Conservation (phyloP, 805 yeast species). For the Teunomyces stri region DNA sequence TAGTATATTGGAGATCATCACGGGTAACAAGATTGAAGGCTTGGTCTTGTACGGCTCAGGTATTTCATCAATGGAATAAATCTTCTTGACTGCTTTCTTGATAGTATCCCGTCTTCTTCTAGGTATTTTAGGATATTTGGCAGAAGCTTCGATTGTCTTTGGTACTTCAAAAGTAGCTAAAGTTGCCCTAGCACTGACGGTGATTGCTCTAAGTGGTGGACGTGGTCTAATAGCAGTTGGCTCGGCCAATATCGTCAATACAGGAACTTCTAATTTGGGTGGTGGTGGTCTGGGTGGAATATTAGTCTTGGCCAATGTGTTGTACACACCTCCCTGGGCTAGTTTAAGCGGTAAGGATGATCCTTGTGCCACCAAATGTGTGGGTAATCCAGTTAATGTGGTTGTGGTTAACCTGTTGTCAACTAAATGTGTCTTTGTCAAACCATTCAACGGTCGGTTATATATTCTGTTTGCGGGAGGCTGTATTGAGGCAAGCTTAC, state of each 20-base stretch:
- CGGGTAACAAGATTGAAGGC: constrained; percentile 79
- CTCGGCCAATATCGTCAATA: constrained; percentile 24
- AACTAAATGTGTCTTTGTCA: constrained; percentile 15
- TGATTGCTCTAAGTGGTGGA: constrained; percentile 27
- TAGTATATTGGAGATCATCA: constrained; percentile 75
- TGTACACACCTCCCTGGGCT: constrained; percentile 14
- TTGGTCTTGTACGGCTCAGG: constrained; percentile 84
- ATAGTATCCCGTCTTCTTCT: constrained; percentile 34
- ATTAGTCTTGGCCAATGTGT: constrained; percentile 11
- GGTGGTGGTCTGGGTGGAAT: constrained; percentile 31
- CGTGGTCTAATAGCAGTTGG: constrained; percentile 17
- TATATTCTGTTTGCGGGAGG: constrained; percentile 42
- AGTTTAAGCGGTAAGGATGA: constrained; percentile 14
- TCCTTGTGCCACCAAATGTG: constrained; percentile 19
- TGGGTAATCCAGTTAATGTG: constrained; percentile 17
- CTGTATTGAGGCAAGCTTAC: constrained; percentile 45
- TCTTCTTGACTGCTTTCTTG: constrained; percentile 55
- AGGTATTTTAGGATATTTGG: constrained; percentile 33
- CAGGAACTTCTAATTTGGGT: constrained; percentile 35
- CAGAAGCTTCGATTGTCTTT: constrained; percentile 30
- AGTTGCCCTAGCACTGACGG: constrained; percentile 19
- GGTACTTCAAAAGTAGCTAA: constrained; percentile 31
- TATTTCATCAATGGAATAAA: constrained; percentile 77
- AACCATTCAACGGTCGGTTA: constrained; percentile 18
- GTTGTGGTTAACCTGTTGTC: constrained; percentile 22